Percentiles rank a stretch among this genome's conserved stretches.
Conservation (phyloP, 2,329 filamentous ascomycete genomes). For the Eutypella sp. region DNA sequence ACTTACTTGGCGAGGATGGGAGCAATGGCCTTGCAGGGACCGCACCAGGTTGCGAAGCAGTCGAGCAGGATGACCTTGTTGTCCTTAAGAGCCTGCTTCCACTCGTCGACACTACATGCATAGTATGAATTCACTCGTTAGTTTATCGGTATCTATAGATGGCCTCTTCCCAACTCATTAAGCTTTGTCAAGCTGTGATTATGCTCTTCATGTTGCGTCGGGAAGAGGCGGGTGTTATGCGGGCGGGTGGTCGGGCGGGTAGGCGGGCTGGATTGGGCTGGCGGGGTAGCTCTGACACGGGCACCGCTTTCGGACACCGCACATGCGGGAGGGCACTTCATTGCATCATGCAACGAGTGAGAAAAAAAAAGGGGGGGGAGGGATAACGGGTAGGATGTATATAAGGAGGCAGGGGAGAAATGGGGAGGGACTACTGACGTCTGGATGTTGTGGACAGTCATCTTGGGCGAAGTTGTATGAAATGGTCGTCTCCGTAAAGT, state of each 20-base stretch:
- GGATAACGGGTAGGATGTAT: background rate
- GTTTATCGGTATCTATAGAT: background rate
- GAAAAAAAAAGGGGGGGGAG: constrained; percentile 7
- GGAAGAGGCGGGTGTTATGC: background rate
- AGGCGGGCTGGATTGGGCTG: background rate
- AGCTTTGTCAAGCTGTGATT: too few relatives aligned
- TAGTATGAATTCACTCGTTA: constrained; percentile 4
- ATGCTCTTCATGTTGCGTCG: too few relatives aligned
- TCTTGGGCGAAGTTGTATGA: constrained; percentile 35
- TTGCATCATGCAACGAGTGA: background rate
- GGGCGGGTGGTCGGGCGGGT: background rate
- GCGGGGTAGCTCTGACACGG: background rate
- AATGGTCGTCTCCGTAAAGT: constrained; percentile 22
- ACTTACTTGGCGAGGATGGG: constrained; percentile 65
- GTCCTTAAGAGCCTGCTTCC: constrained; percentile 22
- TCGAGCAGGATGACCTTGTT: constrained; percentile 71
- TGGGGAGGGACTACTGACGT: constrained; percentile 34
- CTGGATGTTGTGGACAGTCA: constrained; percentile 37
- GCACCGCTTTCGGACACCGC: too few relatives aligned
- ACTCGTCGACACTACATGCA: constrained; percentile 21
- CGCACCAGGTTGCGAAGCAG: constrained; percentile 88
- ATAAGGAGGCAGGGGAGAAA: too few relatives aligned
- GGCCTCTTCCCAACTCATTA: too few relatives aligned
- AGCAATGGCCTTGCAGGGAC: constrained; percentile 87
- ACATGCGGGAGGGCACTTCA: too few relatives aligned